phyloP scores from a whole-genome alignment of 768 basidiomycete species.

The Trametes coccinea region DNA sequence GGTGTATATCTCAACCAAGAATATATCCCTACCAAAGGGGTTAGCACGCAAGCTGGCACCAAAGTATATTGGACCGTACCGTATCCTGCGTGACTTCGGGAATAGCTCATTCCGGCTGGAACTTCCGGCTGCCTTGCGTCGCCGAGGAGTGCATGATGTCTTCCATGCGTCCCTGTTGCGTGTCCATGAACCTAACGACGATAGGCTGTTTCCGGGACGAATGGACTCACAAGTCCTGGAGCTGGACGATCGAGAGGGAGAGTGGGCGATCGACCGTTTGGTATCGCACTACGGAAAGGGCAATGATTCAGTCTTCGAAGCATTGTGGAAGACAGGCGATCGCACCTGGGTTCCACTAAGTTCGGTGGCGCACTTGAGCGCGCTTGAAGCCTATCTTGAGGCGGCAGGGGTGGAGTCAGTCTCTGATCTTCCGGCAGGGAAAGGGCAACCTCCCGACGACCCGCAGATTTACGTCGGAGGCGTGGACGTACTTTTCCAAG shows the following conservation, averaged over 20 bases:
- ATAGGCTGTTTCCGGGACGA: slow-evolving; percentile 39
- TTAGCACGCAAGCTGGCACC: slow-evolving; percentile 38
- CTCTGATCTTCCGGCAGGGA: background rate
- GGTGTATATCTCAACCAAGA: slow-evolving; percentile 41
- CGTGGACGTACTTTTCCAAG: background rate
- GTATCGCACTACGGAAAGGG: slow-evolving; percentile 30
- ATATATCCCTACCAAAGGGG: slow-evolving; percentile 37
- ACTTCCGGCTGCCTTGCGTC: slow-evolving; percentile 30
- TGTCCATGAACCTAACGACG: slow-evolving; percentile 34
- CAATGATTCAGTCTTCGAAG: slow-evolving; percentile 31
- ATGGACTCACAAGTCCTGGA: slow-evolving; percentile 26
- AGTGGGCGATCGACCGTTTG: slow-evolving; percentile 33
- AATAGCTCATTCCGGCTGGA: slow-evolving; percentile 33
- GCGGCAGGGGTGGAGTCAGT: slow-evolving; percentile 21
- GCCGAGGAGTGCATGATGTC: slow-evolving; percentile 33
- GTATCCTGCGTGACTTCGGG: slow-evolving; percentile 24
- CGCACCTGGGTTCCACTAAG: slow-evolving; percentile 36
- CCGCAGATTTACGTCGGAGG: slow-evolving; percentile 12
- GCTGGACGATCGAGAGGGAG: slow-evolving; percentile 23
- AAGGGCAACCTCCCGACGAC: background rate
- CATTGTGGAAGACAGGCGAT: slow-evolving; percentile 38
- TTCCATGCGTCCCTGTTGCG: slow-evolving; percentile 40
- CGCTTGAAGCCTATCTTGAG: slow-evolving; percentile 27
- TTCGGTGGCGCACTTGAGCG: slow-evolving; percentile 25
- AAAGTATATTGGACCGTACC: slow-evolving; percentile 42